Percentiles rank a stretch among this genome's conserved stretches.
Conservation (phyloP, 306 rosid genomes). For the Fagus sylvatica region DNA sequence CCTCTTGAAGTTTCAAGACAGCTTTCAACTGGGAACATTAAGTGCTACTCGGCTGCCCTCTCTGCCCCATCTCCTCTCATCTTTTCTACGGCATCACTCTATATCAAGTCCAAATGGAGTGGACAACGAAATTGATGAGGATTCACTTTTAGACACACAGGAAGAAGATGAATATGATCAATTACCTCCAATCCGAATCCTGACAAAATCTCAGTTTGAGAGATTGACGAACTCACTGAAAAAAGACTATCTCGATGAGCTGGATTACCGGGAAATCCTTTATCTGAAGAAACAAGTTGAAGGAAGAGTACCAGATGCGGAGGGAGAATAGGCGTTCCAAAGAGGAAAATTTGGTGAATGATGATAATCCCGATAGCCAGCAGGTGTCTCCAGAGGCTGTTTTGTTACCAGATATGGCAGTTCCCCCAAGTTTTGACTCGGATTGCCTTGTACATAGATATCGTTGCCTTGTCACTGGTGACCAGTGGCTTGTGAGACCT, state of each 20-base stretch:
- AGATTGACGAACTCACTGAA: conserved; percentile 71
- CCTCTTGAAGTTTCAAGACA: conserved; percentile 74
- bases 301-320: conserved; percentile 59
- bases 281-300: conserved; percentile 86
- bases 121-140: conserved; percentile 56
- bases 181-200: conserved; percentile 73
- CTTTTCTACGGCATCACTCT: conserved; percentile 59
- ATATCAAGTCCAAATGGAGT: conserved; percentile 40
- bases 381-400: conserved; percentile 62
- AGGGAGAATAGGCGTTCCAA: conserved; percentile 48
- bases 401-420: conserved; percentile 77
- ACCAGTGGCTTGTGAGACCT: conserved; percentile 83
- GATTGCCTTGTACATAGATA: conserved; percentile 70
- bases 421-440: conserved; percentile 78
- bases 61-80: conserved; percentile 88
- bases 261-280: conserved; percentile 93
- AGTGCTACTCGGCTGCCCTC: conserved; percentile 63
- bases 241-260: conserved; percentile 80
- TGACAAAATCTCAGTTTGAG: conserved; percentile 76
- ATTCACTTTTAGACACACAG: conserved; percentile 50
- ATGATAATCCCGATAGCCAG: conserved; percentile 51
- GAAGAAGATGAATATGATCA: conserved; percentile 88
- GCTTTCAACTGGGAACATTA: conserved; percentile 73
- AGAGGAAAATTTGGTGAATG: conserved; percentile 32
- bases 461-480: conserved; percentile 65